Base-by-base conservation (phyloP, 1,284 basidiomycete genomes). In the Entoloma clypeatum region DNA sequence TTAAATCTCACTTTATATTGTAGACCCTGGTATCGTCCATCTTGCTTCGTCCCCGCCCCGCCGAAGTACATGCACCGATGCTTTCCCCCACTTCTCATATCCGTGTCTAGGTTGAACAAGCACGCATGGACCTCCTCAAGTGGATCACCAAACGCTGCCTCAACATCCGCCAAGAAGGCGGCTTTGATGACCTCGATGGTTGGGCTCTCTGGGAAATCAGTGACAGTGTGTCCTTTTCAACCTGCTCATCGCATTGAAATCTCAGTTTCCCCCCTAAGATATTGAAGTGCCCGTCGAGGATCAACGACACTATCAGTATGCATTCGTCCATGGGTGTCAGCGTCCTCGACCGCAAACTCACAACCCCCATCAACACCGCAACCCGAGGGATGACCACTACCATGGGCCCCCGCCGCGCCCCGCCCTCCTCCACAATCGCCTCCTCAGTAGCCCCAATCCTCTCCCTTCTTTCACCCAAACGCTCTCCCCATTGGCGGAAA, bases 161-260 rank as follows among this genome's bases (percentile, higher is more conserved):
- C 41, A 74, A 61, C n/a, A 77, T 93, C 24, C 74, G 86, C 11
- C 77, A 84, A 41, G 79, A 82, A 30, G 77, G 79, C n/a, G 90
- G 88, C 0, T 95, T 97, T 54, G 79, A 87, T 33, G 61, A 64
- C 4, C 68, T 97, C 14, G 88, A 95, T 36, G 74, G 75, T 5
- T 95, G 92, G 91, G 81, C 86, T 1, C 61, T 94, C 42, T 86
- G 92, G 57, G 94, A 97, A 56, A 87, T 96, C 32, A 78, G 80
- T 23, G 79, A 88, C 58, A 81, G 90, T 92, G 49, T 44, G 82
- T 67, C 1, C 38, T 31, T 35, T 53, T 48, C 35, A 33, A 32
- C 26, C 13, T 18, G 19, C 2, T 41, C 10, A 22, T 40, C 14
- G 7, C 7, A 21, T 33, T 43, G 24, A 39, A 23, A 7, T 37